Evolutionary conservation across 2,329 filamentous ascomycete species (phyloP).

Genomic region (Zymoseptoria tritici): DNA sequence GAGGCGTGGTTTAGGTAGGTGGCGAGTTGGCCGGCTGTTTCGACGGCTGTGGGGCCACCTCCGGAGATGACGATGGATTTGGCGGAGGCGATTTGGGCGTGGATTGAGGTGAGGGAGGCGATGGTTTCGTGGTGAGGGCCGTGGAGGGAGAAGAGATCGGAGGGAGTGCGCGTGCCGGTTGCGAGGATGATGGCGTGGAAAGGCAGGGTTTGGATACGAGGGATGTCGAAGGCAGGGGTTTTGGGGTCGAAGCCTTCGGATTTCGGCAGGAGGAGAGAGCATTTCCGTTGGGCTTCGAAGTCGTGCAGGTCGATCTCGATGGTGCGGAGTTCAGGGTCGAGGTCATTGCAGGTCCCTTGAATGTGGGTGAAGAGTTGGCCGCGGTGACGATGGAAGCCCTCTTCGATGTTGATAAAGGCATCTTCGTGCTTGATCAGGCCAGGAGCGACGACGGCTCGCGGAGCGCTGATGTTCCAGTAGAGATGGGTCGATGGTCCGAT

Average conservation of each 20-base stretch:
- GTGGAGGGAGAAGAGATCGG: slow-evolving; percentile 31
- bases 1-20: slow-evolving; percentile 24
- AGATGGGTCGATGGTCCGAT: slow-evolving; percentile 31
- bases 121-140: slow-evolving; percentile 29
- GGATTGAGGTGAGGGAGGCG: slow-evolving; percentile 26
- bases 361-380: slow-evolving; percentile 27
- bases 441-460: slow-evolving; percentile 31
- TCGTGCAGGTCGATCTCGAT: slow-evolving; percentile 23
- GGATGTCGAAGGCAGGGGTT: not conserved
- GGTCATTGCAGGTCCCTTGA: slow-evolving; percentile 27
- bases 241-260: slow-evolving; percentile 4
- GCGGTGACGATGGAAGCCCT: slow-evolving; percentile 30
- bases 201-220: slow-evolving; percentile 18
- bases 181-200: slow-evolving; percentile 33
- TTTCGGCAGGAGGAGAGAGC: slow-evolving; percentile 4
- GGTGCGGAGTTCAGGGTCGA: slow-evolving; percentile 23
- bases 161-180: slow-evolving; percentile 32
- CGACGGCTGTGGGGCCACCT: slow-evolving; percentile 31
- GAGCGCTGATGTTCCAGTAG: slow-evolving; percentile 34
- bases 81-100: slow-evolving; percentile 24
- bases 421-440: slow-evolving; percentile 29
- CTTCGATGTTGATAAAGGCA: slow-evolving; percentile 30
- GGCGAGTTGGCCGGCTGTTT: slow-evolving; percentile 33
- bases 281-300: slow-evolving; percentile 14
- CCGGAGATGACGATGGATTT: slow-evolving; percentile 32